These are phyloP conservation scores for Penicillium atrosanguineum DNA, from an alignment of 495 filamentous ascomycete species.

Conservation along the genomic window DNA sequence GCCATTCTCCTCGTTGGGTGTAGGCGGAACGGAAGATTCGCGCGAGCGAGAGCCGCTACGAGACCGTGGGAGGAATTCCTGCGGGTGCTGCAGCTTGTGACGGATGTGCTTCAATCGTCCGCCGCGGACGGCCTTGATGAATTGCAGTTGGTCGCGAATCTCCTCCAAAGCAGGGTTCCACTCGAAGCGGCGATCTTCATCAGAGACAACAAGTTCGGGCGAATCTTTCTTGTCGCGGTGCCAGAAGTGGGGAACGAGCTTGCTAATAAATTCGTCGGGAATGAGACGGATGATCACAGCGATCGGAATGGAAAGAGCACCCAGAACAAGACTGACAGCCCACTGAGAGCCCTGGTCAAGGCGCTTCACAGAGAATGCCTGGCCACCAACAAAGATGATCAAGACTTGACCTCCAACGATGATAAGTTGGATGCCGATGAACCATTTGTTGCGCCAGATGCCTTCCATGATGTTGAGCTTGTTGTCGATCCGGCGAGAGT, in stretches of 20 bases:
- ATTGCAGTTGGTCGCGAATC: conserved; percentile 75
- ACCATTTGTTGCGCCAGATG: conserved; percentile 74
- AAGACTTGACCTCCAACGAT: conserved; percentile 80
- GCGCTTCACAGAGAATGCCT: conserved; percentile 61
- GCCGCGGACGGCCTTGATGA: conserved; percentile 69
- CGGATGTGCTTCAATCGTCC: conserved; percentile 84
- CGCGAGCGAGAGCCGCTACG: conserved; percentile 73
- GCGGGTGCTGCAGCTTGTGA: conserved; percentile 79
- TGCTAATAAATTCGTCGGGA: conserved; percentile 62
- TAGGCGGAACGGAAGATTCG: conserved; percentile 68
- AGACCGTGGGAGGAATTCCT: conserved; percentile 68
- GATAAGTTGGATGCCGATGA: conserved; percentile 74
- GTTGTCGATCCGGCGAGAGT: conserved; percentile 82
- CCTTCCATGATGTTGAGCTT: conserved; percentile 88
- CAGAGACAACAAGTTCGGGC: conserved; percentile 60
- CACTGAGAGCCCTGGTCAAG: conserved; percentile 64
- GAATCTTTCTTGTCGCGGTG: conserved; percentile 37
- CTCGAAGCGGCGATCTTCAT: conserved; percentile 69
- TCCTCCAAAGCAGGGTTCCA: conserved; percentile 62
- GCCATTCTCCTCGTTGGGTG: conserved; percentile 54
- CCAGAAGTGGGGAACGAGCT: conserved; percentile 54
- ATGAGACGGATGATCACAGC: conserved; percentile 71
- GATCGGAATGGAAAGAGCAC: conserved; percentile 66
- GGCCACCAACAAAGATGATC: conserved; percentile 75
- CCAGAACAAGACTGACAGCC: conserved; percentile 71